Evolutionary conservation across 192 early-diverging fungal species (phyloP).

Genomic region (Dimargaris xerosporica): DNA sequence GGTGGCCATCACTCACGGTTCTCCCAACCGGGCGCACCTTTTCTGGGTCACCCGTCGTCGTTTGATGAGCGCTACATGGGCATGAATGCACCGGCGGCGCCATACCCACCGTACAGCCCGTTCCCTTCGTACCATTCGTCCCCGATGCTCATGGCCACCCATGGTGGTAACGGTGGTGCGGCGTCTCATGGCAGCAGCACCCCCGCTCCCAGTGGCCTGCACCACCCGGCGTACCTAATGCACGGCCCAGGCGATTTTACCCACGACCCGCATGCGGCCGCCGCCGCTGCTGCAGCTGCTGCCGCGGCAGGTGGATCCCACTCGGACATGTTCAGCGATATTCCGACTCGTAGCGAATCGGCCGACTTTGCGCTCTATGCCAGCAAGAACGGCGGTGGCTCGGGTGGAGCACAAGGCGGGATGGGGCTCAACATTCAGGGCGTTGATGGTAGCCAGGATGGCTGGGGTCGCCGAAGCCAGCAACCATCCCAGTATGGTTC

Average conservation of each 20-base stretch:
- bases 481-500: neutral
- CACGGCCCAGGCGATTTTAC: neutral
- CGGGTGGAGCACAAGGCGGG: neutral
- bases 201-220: neutral
- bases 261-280: neutral
- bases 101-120: slow-evolving; percentile 2
- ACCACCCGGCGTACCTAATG: slow-evolving; percentile 2
- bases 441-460: neutral
- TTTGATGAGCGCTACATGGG: slow-evolving; percentile 10
- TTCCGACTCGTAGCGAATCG: neutral
- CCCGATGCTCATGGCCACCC: neutral
- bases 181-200: neutral
- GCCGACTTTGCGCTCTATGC: neutral
- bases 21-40: neutral
- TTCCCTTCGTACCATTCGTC: slow-evolving; percentile 10
- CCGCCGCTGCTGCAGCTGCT: neutral
- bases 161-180: neutral
- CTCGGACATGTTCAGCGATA: neutral
- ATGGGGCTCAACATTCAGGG: slow-evolving; percentile 6
- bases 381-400: neutral
- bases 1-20: slow-evolving; percentile 7
- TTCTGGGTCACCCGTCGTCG: neutral
- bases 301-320: neutral
- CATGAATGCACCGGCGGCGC: neutral
- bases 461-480: neutral